phyloP scores from a whole-genome alignment of 2,329 filamentous ascomycete genomes.

The Clarireedia paspali region DNA sequence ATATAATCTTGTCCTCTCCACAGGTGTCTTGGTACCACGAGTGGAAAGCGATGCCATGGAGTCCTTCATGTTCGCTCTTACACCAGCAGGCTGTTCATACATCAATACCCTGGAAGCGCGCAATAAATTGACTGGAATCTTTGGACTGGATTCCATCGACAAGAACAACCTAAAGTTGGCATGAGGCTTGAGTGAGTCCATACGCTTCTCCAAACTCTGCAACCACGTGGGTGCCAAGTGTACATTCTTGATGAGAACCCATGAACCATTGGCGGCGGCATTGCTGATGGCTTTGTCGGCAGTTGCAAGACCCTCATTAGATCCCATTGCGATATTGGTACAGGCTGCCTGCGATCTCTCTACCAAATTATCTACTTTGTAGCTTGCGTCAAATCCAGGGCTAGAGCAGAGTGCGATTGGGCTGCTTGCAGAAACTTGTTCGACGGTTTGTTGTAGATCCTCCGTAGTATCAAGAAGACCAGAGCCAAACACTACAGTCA shows the following conservation, averaged over 20 bases:
- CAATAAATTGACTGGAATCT: constrained; percentile 93
- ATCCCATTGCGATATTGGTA: constrained; percentile 98
- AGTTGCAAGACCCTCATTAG: constrained; percentile 83
- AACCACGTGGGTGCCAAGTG: constrained; percentile 94
- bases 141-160: constrained; percentile 94
- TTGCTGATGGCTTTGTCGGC: constrained; percentile 94
- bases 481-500: constrained; percentile 74
- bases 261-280: constrained; percentile 83
- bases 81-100: constrained; percentile 96
- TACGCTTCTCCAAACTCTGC: constrained; percentile 92
- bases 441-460: constrained; percentile 77
- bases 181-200: constrained; percentile 92
- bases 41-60: constrained; percentile 77
- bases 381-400: constrained; percentile 94
- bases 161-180: constrained; percentile 90
- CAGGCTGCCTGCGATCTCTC: constrained; percentile 75
- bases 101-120: constrained; percentile 90
- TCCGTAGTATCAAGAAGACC: constrained; percentile 77
- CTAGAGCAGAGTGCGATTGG: constrained; percentile 91
- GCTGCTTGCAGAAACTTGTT: constrained; percentile 73
- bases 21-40: constrained; percentile 70
- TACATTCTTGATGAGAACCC: constrained; percentile 99
- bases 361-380: constrained; percentile 95
- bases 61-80: constrained; percentile 97
- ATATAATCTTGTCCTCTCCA: constrained; percentile 86